Evolutionary conservation across 2,329 filamentous ascomycete genomes (phyloP).

Genomic region (Aspergillus versicolor): DNA sequence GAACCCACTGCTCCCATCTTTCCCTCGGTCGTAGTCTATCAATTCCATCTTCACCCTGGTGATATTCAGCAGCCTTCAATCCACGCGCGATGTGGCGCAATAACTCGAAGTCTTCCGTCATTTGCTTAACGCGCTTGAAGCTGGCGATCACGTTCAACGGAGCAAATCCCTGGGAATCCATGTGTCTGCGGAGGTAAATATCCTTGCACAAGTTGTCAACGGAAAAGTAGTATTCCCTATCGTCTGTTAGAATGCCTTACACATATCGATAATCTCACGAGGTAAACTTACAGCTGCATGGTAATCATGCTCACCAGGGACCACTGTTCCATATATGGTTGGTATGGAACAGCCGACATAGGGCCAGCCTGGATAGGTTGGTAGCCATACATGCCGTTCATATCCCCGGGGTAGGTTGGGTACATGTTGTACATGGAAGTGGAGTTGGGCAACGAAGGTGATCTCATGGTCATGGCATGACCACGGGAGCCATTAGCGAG

Average conservation of each 20-base stretch:
- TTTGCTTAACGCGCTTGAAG: slow-evolving; percentile 80
- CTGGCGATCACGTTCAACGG: slow-evolving; percentile 72
- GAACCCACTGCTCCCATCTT: slow-evolving; percentile 77
- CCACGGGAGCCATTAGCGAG: slow-evolving; percentile 41
- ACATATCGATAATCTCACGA: not conserved
- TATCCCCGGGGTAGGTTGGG: slow-evolving; percentile 40
- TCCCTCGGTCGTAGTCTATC: slow-evolving; percentile 75
- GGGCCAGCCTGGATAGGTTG: slow-evolving; percentile 51
- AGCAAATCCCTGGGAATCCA: slow-evolving; percentile 95
- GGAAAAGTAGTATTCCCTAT: slow-evolving; percentile 93
- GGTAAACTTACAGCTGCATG: slow-evolving; percentile 56
- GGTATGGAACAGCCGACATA: slow-evolving; percentile 52
- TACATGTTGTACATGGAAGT: slow-evolving; percentile 50
- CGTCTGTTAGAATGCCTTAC: slow-evolving; percentile 32
- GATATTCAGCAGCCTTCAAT: slow-evolving; percentile 71
- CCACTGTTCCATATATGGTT: slow-evolving; percentile 57
- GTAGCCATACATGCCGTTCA: slow-evolving; percentile 59
- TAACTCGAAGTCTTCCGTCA: slow-evolving; percentile 70
- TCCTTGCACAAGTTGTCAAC: slow-evolving; percentile 95
- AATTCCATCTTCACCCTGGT: slow-evolving; percentile 70
- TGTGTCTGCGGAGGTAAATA: slow-evolving; percentile 79
- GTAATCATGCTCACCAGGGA: slow-evolving; percentile 58
- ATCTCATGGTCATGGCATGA: slow-evolving; percentile 55
- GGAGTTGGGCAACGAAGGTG: slow-evolving; percentile 62
- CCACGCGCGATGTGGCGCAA: slow-evolving; percentile 73